Conservation (phyloP, 2,329 filamentous ascomycete genomes). For the Colletotrichum melonis region DNA sequence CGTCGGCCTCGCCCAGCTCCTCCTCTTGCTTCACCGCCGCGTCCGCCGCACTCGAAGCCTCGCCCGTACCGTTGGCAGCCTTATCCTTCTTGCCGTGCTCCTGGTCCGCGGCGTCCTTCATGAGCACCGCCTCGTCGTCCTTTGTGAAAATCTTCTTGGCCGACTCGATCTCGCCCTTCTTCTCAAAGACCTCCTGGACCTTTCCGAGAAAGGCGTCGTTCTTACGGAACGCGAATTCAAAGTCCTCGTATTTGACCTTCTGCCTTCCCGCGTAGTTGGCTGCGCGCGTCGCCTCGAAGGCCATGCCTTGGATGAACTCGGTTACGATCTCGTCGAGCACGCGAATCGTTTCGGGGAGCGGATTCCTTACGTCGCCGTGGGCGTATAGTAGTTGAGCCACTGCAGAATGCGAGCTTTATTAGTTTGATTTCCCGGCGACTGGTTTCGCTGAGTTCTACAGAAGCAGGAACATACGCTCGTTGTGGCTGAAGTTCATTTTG, state of each 20-base stretch:
- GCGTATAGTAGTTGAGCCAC: conserved; percentile 82
- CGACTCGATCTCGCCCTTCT: conserved; percentile 87
- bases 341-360: conserved; percentile 85
- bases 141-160: conserved; percentile 81
- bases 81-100: conserved; percentile 52
- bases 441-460: neutral
- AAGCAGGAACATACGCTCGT: conserved; percentile 69
- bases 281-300: conserved; percentile 87
- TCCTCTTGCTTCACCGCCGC: conserved; percentile 54
- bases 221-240: conserved; percentile 90
- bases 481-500: conserved; percentile 82
- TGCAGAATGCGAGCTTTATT: conserved; percentile 44
- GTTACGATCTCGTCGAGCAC: conserved; percentile 95
- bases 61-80: conserved; percentile 37
- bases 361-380: conserved; percentile 81
- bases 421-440: too few relatives aligned
- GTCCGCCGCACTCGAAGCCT: conserved; percentile 42
- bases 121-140: conserved; percentile 72
- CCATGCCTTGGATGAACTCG: conserved; percentile 95
- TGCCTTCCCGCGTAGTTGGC: conserved; percentile 89
- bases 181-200: conserved; percentile 89
- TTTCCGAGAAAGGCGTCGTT: conserved; percentile 89
- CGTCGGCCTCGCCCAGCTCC: conserved; percentile 64
- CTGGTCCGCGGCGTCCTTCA: conserved; percentile 61
- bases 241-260: conserved; percentile 98